A percentile compares a stretch with the other conserved stretches of the same genome.
phyloP scores from a whole-genome alignment of 371 early-diverging fungal species.

The Actinomucor elegans region DNA sequence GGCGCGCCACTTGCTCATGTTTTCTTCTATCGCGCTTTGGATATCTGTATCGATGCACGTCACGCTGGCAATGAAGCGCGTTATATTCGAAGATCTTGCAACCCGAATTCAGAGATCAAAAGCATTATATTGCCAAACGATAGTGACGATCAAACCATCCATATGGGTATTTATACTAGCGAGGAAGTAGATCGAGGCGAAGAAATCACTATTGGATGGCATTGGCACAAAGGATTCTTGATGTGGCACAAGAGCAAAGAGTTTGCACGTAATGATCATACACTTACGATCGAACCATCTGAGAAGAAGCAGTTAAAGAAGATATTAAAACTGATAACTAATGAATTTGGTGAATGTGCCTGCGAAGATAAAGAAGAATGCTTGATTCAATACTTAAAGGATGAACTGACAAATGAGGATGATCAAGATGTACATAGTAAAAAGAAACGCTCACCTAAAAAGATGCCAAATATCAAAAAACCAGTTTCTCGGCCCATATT shows the following conservation, averaged over 20 bases:
- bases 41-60: conserved; percentile 78
- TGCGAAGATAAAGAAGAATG: conserved; percentile 46
- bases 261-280: conserved; percentile 33
- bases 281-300: conserved; percentile 9
- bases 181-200: conserved; percentile 61
- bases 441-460: neutral
- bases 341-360: conserved; percentile 46
- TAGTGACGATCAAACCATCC: conserved; percentile 50
- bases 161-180: conserved; percentile 77
- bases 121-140: conserved; percentile 58
- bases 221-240: conserved; percentile 65
- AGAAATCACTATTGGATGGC: conserved; percentile 77
- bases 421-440: neutral
- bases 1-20: conserved; percentile 71
- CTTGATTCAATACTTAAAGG: conserved; percentile 31
- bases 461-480: neutral
- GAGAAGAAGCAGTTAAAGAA: conserved; percentile 31
- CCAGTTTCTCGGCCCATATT: neutral
- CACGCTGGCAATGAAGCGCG: conserved; percentile 68
- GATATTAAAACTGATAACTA: conserved; percentile 21
- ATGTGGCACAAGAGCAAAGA: conserved; percentile 35
- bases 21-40: conserved; percentile 69
- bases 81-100: conserved; percentile 72
- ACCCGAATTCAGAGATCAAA: conserved; percentile 69
- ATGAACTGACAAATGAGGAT: conserved; percentile 7